Evolutionary conservation across 352 stramenopile genomes (phyloP), one percentile per base, ranked within the genome.

Genomic region (Globisporangium iwayamae): DNA sequence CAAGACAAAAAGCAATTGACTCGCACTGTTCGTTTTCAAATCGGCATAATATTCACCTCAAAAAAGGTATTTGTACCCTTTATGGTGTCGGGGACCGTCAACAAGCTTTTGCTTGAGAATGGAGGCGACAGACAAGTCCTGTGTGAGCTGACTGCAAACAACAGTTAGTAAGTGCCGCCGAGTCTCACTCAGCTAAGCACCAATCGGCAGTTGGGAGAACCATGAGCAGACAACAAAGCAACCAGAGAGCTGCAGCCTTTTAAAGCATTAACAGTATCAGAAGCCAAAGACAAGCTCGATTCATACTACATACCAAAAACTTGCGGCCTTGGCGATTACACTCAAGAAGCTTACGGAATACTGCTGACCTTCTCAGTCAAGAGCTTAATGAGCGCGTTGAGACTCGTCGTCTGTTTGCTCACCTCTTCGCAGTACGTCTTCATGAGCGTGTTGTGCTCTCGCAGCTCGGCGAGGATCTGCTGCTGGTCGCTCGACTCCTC

Each of bases 371-470:
- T 62, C 28, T 43, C 41, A 4, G 22, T 16, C 11, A 62, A 30
- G 2, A 62, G 25, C 3, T 53, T 43, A 6, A 51, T 62, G 5
- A 62, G 56, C 46, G 39, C 22, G 5, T 62, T 51, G 25, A 62
- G 43, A 38, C 39, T 51, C 25, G 16, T 34, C 8, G 56, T 62
- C 30, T 62, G 56, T 18, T 62, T 53, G 41, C 25, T 39, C 43
- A 62, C 43, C 30, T 62, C 39, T 2, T 38, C 28, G 28, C 41
- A 43, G 6, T 54, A 51, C 30, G 22, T 16, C 56, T 62, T 50
- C 56, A 62, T 62, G 28, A 54, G 16, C 56, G 41, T 41, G 13
- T 54, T 62, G 41, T 62, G 56, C 22, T 53, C 43, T 16, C 56
- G 41, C 16, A 62, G 45, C 43, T 62, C 56, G 25, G 25, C n/a